Conservation (phyloP, 2,329 filamentous ascomycete species). For the Shiraia sp. region DNA sequence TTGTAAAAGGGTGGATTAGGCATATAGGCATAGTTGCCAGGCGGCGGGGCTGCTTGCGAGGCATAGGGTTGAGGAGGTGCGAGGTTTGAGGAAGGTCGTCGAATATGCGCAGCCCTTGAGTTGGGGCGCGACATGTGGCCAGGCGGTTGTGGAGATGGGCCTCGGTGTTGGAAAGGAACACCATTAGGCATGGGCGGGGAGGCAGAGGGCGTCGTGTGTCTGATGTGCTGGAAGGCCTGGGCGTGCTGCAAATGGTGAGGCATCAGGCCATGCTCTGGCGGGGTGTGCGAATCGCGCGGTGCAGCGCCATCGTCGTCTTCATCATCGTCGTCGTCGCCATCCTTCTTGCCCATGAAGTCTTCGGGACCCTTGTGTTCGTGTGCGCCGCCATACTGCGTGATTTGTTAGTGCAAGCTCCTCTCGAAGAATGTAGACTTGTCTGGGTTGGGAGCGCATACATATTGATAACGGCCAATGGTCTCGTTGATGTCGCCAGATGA, state of each 20-base stretch:
- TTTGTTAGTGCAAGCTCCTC: constrained; percentile 27
- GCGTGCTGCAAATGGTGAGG: constrained; percentile 55
- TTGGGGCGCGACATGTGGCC: constrained; percentile 71
- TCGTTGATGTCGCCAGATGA: constrained; percentile 93
- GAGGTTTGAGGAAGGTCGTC: constrained; percentile 75
- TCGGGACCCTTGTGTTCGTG: constrained; percentile 95
- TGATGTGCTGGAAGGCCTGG: constrained; percentile 75
- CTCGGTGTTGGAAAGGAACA: constrained; percentile 71
- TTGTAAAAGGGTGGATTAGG: constrained; percentile 86
- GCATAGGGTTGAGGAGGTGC: constrained; percentile 66
- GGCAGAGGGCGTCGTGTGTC: constrained; percentile 79
- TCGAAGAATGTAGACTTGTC: constrained; percentile 12
- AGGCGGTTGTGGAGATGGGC: constrained; percentile 77
- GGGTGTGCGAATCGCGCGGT: constrained; percentile 66
- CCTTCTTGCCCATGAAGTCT: constrained; percentile 82
- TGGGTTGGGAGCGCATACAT: constrained; percentile 63
- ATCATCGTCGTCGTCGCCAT: constrained; percentile 78
- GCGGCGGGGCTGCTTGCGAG: constrained; percentile 63
- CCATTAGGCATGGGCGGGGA: constrained; percentile 83
- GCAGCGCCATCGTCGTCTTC: constrained; percentile 74
- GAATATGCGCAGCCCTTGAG: constrained; percentile 74
- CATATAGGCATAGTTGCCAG: constrained; percentile 80
- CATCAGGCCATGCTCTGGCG: constrained; percentile 65
- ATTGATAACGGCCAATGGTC: constrained; percentile 84
- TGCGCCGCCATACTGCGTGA: constrained; percentile 77